Percentiles rank a stretch among this genome's conserved stretches.
phyloP scores from a whole-genome alignment of 305 asterid species.

The Solanum hybrid region DNA sequence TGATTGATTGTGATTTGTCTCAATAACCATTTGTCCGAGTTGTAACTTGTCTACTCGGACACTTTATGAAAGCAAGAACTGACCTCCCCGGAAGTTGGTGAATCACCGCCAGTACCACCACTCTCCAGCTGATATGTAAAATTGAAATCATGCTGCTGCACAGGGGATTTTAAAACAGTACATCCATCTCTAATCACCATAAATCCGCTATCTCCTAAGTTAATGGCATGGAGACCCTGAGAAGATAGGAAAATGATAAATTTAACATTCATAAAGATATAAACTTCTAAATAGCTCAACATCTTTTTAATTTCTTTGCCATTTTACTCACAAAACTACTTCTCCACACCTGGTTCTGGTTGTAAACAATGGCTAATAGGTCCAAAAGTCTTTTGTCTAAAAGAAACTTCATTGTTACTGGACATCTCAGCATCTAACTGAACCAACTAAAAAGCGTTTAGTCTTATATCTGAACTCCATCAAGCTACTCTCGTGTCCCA shows the following conservation, averaged over 20 bases:
- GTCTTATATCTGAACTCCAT: neutral
- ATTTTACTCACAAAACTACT: neutral
- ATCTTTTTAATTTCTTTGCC: neutral
- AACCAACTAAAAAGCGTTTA: neutral
- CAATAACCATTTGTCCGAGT: neutral
- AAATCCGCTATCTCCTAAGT: constrained; percentile 95
- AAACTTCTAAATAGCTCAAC: neutral
- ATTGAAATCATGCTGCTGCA: constrained; percentile 87
- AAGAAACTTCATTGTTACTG: neutral
- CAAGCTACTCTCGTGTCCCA: neutral
- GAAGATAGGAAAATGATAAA: neutral
- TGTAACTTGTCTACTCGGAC: neutral
- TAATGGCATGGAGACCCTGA: constrained; percentile 86
- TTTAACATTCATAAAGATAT: neutral
- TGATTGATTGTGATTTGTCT: neutral
- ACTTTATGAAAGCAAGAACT: neutral
- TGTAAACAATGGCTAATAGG: neutral
- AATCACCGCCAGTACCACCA: constrained; percentile 57
- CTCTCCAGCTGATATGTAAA: constrained; percentile 74
- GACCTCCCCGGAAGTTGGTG: constrained; percentile 92
- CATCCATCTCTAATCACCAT: constrained; percentile 88
- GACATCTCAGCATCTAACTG: neutral
- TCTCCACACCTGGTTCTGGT: neutral
- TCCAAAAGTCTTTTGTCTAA: neutral
- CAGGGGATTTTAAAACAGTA: constrained; percentile 83